A percentile compares a stretch with the other conserved stretches of the same genome.
Evolutionary conservation across 23 red algal genomes (phyloP).

Genomic region (Cyanidioschyzon merolae): DNA sequence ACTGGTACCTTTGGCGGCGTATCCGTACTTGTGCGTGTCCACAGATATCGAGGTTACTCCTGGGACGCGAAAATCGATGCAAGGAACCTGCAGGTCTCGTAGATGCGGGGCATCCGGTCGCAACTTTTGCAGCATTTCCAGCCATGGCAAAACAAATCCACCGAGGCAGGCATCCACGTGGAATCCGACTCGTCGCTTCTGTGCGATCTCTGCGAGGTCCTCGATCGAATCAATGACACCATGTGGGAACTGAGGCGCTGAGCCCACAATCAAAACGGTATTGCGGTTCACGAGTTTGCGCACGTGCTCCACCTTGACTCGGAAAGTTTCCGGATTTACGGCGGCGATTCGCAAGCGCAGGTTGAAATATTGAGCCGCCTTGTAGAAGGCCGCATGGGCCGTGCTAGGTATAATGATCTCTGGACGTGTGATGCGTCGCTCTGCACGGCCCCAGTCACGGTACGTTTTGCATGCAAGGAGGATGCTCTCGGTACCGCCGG

Average conservation of each 20-base stretch:
- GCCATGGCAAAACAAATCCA: constrained; percentile 5
- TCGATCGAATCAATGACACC: constrained; percentile 3
- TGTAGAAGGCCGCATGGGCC: constrained; percentile 11
- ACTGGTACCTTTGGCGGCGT: constrained; percentile 2
- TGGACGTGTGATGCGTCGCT: background rate
- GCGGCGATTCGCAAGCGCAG: background rate
- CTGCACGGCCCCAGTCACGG: background rate
- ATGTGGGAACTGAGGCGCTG: constrained; percentile 4
- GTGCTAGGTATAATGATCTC: constrained; percentile 4
- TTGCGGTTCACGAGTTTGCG: background rate
- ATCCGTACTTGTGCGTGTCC: constrained; percentile 15
- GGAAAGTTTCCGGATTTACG: background rate
- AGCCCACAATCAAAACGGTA: constrained; percentile 1
- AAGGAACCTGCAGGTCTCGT: background rate
- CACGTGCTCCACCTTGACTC: background rate
- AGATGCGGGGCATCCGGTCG: background rate
- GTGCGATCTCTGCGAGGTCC: background rate
- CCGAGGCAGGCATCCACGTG: constrained; percentile 17
- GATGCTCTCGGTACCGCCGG: constrained; percentile 8
- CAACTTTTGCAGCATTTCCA: background rate
- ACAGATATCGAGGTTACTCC: constrained; percentile 12
- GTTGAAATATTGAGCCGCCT: background rate
- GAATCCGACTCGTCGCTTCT: background rate
- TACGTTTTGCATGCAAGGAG: constrained; percentile 14
- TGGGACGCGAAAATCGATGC: background rate